A percentile compares a stretch with the other conserved stretches of the same genome.
Conservation (phyloP, 805 yeast genomes). For the Suhomyces sp. region DNA sequence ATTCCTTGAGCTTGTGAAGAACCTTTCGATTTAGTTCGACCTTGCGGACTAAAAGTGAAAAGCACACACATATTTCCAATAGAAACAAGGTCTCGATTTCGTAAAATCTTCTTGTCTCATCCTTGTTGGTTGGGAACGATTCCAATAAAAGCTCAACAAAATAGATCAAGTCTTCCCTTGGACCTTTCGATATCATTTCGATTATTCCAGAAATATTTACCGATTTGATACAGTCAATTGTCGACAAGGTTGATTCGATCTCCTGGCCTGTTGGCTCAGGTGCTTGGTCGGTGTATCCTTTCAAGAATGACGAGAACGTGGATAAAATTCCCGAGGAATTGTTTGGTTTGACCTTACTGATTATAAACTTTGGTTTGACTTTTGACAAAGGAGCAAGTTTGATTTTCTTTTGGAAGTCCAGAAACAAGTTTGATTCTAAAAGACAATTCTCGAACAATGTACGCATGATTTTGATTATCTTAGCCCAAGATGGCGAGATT, state of each 20-base stretch:
- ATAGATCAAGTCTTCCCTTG: constrained; percentile 29
- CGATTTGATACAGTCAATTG: constrained; percentile 77
- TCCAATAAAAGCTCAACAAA: constrained; percentile 27
- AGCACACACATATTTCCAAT: constrained; percentile 42
- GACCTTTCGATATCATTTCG: constrained; percentile 44
- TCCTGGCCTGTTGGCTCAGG: constrained; percentile 94
- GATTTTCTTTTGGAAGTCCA: constrained; percentile 58
- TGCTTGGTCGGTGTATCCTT: constrained; percentile 80
- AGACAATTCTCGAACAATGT: constrained; percentile 71
- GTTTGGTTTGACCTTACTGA: constrained; percentile 60
- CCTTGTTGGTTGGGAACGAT: constrained; percentile 25
- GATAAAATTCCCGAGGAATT: constrained; percentile 81
- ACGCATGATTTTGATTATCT: constrained; percentile 56
- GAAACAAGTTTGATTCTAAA: constrained; percentile 58
- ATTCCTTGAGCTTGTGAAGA: constrained; percentile 7
- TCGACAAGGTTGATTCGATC: constrained; percentile 77
- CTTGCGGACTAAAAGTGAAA: constrained; percentile 30
- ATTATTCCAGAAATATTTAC: constrained; percentile 60
- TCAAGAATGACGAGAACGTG: constrained; percentile 86
- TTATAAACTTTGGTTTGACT: constrained; percentile 64
- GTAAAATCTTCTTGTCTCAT: constrained; percentile 36
- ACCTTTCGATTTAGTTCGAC: constrained; percentile 17
- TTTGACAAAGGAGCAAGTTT: constrained; percentile 53
- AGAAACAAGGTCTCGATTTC: constrained; percentile 50
- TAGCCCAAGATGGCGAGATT: constrained; percentile 58